phyloP scores from a whole-genome alignment of 2,329 filamentous ascomycete genomes.

The Verticillium klebahnii region DNA sequence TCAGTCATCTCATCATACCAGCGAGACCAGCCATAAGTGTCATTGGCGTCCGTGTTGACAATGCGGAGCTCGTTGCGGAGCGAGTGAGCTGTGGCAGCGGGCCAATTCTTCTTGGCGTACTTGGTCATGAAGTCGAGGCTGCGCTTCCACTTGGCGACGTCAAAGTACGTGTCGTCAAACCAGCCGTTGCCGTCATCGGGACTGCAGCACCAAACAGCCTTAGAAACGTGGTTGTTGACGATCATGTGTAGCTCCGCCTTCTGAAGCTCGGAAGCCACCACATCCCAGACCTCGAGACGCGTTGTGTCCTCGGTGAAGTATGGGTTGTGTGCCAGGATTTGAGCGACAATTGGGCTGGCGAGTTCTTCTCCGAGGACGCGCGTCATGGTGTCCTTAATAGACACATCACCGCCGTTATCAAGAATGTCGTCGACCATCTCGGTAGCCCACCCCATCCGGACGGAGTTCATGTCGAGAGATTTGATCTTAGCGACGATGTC shows the following conservation, averaged over 20 bases:
- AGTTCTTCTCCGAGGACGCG: constrained; percentile 45
- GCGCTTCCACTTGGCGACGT: constrained; percentile 48
- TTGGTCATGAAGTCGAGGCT: constrained; percentile 46
- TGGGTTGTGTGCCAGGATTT: constrained; percentile 54
- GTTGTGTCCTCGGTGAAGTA: constrained; percentile 49
- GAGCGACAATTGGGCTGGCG: constrained; percentile 42
- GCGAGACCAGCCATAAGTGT: constrained; percentile 28
- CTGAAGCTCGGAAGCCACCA: constrained; percentile 43
- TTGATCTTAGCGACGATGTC: constrained; percentile 52
- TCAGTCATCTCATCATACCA: constrained; percentile 46
- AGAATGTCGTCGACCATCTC: constrained; percentile 60
- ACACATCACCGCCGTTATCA: constrained; percentile 42
- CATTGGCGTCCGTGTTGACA: constrained; percentile 33
- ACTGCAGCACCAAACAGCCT: constrained; percentile 40
- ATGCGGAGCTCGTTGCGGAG: constrained; percentile 54
- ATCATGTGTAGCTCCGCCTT: not conserved
- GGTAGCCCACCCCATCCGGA: constrained; percentile 59
- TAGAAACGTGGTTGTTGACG: constrained; percentile 31
- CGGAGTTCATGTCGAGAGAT: constrained; percentile 56
- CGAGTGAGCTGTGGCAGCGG: constrained; percentile 19
- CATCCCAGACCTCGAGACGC: constrained; percentile 48
- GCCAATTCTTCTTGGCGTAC: constrained; percentile 32
- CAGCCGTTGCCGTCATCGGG: constrained; percentile 46
- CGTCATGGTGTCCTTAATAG: constrained; percentile 38
- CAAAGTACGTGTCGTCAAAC: constrained; percentile 52